A percentile compares a stretch with the other conserved stretches of the same genome.
phyloP scores from a whole-genome alignment of 176 grass and related monocot species.

The Themeda triandra region DNA sequence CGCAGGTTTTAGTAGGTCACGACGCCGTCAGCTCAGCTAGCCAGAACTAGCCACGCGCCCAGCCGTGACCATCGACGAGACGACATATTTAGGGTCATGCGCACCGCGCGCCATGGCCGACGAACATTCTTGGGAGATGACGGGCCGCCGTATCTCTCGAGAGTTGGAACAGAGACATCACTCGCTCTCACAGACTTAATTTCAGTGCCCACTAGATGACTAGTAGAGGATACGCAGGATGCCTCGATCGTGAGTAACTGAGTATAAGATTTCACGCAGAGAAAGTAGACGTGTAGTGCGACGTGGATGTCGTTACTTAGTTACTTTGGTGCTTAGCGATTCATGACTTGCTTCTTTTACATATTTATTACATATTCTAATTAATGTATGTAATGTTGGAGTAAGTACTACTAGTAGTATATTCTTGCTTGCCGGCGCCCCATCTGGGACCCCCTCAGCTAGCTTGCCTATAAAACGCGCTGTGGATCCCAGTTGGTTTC shows the following conservation, averaged over 20 bases:
- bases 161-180: too few relatives aligned
- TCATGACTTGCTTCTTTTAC: not conserved
- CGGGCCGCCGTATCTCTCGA: too few relatives aligned
- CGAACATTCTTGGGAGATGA: too few relatives aligned
- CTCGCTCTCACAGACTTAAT: too few relatives aligned
- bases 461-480: not conserved
- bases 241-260: not conserved
- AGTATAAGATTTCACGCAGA: not conserved
- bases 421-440: not conserved
- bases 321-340: not conserved
- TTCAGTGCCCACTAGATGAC: too few relatives aligned
- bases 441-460: not conserved
- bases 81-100: too few relatives aligned
- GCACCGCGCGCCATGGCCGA: not conserved
- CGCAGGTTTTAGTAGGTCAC: not conserved
- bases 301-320: not conserved
- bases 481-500: slow-evolving; percentile 6
- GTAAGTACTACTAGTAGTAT: not conserved
- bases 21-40: too few relatives aligned
- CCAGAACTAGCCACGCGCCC: too few relatives aligned
- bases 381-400: too few relatives aligned
- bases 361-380: too few relatives aligned
- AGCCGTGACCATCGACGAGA: too few relatives aligned
- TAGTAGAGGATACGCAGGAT: too few relatives aligned
- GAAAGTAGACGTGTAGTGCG: not conserved